Base-by-base conservation (phyloP, 2,329 filamentous ascomycete species). In the Fusarium mundagurra region DNA sequence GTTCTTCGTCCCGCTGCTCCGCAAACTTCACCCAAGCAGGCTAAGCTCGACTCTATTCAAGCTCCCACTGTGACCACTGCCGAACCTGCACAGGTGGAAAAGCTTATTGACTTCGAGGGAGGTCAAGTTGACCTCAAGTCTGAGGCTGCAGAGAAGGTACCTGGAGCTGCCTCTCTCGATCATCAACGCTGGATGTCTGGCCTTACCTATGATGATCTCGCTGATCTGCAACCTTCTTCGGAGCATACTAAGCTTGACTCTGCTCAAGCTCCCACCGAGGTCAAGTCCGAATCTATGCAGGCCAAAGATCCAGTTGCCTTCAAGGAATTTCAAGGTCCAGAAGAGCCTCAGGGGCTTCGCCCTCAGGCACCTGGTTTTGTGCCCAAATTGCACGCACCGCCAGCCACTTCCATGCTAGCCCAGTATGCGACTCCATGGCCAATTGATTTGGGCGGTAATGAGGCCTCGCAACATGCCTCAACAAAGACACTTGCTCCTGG, bases 111-210 rank as follows among this genome's bases (percentile, higher is more conserved):
- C 7, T 45, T 31, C 12, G 29, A 59, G 31, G 50, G 65, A 36
- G 47, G 39, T 50, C 39, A 45, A 72, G 62, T 73, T 68, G 71
- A 78, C 57, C 48, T 22, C 18, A 55, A 67, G 43, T 39, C 43
- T 24, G 38, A 58, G 38, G 22, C 22, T 33, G 57, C 57, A 20
- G 44, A 41, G 27, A 41, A 31, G 31, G 38, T 39, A 43, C 39
- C 84, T 43, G 88, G 88, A 0, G 83, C 90, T 7, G 86, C 85
- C 0, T 82, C 84, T 2, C 90, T 90, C 70, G 76, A 83, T 24
- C 79, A 82, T 61, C 68, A 68, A 2, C 78, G 80, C 7, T 88
- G 88, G 83, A 82, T 78, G 64, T 69, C 74, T 8, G 76, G 79
- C 36, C 68, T 81, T 34, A 68, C 69, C 12, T 66, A 72, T 27